Evolutionary conservation across 306 rosid genomes (phyloP), one percentile per base, ranked within the genome.

Genomic region (Fragaria vesca): DNA sequence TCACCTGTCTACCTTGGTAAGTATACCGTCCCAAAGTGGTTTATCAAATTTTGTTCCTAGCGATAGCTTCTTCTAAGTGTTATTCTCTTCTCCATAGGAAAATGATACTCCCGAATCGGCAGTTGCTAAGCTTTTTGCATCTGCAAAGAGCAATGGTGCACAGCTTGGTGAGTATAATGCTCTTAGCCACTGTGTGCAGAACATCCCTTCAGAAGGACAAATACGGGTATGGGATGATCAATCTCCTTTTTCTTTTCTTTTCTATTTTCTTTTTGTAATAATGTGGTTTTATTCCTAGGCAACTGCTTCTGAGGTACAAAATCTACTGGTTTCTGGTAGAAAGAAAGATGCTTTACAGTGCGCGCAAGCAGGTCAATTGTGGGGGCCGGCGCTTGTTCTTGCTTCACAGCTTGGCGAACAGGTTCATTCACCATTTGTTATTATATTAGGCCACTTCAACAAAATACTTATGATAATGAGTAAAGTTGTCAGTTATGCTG

Each of bases 351-450:
- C 97, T 79, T 81, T 95, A 73, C 94, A 88, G 72, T 86, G 75
- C 81, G 99, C 99, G 51, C 96, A 91, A 81, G 97, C 87, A 80
- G 97, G 99, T 79, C 99, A 95, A 15, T 78, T 95, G 88, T 95
- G 99, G 99, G 99, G 99, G 60, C 99, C 99, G 62, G 97, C 98
- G 4, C 92, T 95, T 85, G 90, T 92, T 79, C 92, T 95, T 81
- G 93, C 98, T 85, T 89, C 97, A 66, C 97, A 91, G 83, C 97
- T 95, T 79, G 97, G 98, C 34, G 93, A 92, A 30, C 89, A 92
- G 97, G 98, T 92, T 71, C 70, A 87, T 78, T 74, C 42, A 72
- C 30, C 69, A 40, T 38, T 52, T 79, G 24, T 55, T 54, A 55
- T 69, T 51, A 15, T 54, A 42, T 43, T 66, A 24, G 55, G 32